phyloP scores from a whole-genome alignment of 2,329 filamentous ascomycete genomes.

The Aquanectria penicillioides region DNA sequence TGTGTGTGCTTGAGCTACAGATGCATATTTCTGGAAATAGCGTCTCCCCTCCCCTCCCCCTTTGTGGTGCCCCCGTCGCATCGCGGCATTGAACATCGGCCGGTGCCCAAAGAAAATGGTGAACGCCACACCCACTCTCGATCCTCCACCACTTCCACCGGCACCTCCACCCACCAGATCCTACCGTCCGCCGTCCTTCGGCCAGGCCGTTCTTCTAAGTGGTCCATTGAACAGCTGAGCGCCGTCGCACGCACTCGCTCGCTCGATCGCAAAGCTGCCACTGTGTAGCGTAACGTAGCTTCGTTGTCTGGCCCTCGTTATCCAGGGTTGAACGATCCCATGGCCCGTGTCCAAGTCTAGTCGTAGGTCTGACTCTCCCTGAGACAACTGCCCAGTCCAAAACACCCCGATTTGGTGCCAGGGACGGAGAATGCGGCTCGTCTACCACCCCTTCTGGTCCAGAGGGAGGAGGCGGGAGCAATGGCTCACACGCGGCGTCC shows the following conservation, averaged over 20 bases:
- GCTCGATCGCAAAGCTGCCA: neutral
- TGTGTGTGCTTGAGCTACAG: too few relatives aligned
- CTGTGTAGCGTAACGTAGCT: neutral
- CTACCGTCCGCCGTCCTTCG: slow-evolving; percentile 11
- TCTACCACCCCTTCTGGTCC: slow-evolving; percentile 13
- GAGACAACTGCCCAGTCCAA: slow-evolving; percentile 12
- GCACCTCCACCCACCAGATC: slow-evolving; percentile 16
- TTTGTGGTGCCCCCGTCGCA: slow-evolving; percentile 17
- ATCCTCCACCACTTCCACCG: slow-evolving; percentile 14
- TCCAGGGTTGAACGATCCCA: neutral
- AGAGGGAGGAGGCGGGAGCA: slow-evolving; percentile 1
- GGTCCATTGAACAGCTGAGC: neutral
- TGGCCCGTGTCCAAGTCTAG: neutral
- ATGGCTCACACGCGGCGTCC: slow-evolving; percentile 24
- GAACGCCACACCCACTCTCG: slow-evolving; percentile 25
- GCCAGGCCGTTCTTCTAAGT: slow-evolving; percentile 3
- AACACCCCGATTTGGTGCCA: neutral
- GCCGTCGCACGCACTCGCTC: neutral
- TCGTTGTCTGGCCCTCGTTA: too few relatives aligned
- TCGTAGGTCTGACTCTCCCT: slow-evolving; percentile 7
- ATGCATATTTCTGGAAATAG: slow-evolving; percentile 15
- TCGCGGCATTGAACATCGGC: slow-evolving; percentile 15
- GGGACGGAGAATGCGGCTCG: neutral
- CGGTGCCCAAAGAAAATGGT: slow-evolving; percentile 17
- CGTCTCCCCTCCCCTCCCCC: too few relatives aligned